A percentile compares a stretch with the other conserved stretches of the same genome.
phyloP scores from a whole-genome alignment of 2,329 filamentous ascomycete species.

The Talaromyces amestolkiae region DNA sequence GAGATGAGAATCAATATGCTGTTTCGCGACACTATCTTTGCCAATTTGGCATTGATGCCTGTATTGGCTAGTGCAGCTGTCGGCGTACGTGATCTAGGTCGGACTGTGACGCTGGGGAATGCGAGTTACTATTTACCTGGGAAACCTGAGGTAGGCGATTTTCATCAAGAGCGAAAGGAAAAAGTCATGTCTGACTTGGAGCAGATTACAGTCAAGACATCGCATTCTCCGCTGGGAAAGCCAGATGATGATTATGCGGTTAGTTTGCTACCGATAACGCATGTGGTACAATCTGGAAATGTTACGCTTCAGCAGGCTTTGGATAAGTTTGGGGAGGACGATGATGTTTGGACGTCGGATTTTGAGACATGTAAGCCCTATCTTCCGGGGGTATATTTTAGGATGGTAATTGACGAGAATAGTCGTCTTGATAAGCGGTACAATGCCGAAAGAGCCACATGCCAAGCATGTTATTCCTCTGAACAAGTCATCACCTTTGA shows the following conservation, averaged over 20 bases:
- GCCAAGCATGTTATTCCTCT: not conserved
- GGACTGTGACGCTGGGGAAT: slow-evolving; percentile 2
- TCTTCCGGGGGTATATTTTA: too few species aligned
- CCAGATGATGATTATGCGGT: not conserved
- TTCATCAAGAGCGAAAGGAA: not conserved
- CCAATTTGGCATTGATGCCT: not conserved
- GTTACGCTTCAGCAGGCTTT: not conserved
- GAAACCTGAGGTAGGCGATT: slow-evolving; percentile 1
- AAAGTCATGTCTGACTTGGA: not conserved
- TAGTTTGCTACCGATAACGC: not conserved
- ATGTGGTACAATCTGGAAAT: not conserved
- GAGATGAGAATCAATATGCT: not conserved
- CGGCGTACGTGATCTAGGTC: not conserved
- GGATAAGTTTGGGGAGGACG: not conserved
- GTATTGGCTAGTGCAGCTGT: not conserved
- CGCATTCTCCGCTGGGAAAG: not conserved
- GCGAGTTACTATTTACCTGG: slow-evolving; percentile 5
- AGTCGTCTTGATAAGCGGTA: not conserved
- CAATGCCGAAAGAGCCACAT: not conserved
- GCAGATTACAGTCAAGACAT: not conserved
- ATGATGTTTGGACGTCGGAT: not conserved
- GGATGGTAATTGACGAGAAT: not conserved
- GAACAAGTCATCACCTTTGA: not conserved
- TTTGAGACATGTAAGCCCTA: not conserved
- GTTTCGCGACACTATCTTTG: not conserved